These are phyloP conservation scores for Penicillium maclennaniae DNA, from an alignment of 495 filamentous ascomycete species.

Conservation along the genomic window DNA sequence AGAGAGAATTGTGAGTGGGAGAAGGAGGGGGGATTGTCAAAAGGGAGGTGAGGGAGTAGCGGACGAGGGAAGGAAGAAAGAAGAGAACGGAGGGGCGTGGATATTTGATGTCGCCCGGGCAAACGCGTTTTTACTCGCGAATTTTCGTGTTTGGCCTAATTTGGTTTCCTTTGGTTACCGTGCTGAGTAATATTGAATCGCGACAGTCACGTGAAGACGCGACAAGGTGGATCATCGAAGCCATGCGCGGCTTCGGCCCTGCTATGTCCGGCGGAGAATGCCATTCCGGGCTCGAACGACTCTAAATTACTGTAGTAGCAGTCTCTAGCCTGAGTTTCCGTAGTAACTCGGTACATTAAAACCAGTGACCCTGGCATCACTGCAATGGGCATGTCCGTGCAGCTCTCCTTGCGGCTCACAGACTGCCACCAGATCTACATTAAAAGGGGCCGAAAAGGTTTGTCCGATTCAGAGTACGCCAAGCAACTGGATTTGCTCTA, in stretches of 20 bases:
- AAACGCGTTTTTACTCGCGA: conserved; percentile 40
- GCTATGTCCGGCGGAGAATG: conserved; percentile 8
- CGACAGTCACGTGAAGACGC: conserved; percentile 25
- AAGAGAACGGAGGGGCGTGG: conserved; percentile 37
- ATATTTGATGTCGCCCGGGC: conserved; percentile 38
- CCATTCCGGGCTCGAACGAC: conserved; percentile 24
- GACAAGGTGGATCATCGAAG: conserved; percentile 1
- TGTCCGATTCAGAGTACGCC: conserved; percentile 1
- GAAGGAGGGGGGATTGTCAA: conserved; percentile 13
- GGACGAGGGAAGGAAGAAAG: conserved; percentile 22
- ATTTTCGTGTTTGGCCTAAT: conserved; percentile 40
- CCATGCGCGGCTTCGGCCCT: conserved; percentile 11
- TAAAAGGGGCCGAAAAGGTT: conserved; percentile 2
- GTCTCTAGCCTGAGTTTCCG: neutral
- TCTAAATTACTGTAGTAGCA: neutral
- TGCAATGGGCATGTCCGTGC: neutral
- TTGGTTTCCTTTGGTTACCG: conserved; percentile 22
- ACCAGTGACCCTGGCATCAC: neutral
- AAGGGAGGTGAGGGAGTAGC: conserved; percentile 18
- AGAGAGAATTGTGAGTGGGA: conserved; percentile 1
- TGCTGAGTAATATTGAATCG: conserved; percentile 17
- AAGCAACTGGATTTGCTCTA: conserved; percentile 10
- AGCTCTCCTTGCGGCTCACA: neutral
- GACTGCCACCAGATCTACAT: neutral
- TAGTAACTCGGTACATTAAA: neutral